Evolutionary conservation across 352 stramenopile species (phyloP).

Genomic region (Phytophthora europaea): DNA sequence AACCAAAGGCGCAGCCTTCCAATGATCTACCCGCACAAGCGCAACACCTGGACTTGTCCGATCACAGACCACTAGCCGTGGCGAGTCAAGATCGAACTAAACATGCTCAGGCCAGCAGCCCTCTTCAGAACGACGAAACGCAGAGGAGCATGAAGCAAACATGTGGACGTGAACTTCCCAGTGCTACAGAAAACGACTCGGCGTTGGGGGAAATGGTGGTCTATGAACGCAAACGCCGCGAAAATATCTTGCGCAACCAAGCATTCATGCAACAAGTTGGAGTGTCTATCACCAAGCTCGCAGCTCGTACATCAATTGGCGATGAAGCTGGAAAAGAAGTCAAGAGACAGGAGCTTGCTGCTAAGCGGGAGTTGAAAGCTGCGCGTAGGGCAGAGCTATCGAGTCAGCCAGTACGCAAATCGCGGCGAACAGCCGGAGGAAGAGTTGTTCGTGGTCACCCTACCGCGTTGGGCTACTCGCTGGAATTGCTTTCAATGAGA

Average conservation of each 20-base stretch:
- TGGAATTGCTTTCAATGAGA: conserved; percentile 11
- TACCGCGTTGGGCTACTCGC: conserved; percentile 2
- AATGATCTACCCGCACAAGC: background rate
- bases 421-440: conserved; percentile 42
- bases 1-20: background rate
- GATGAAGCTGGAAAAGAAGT: conserved; percentile 15
- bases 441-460: background rate
- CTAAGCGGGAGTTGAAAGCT: conserved; percentile 9
- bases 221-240: conserved; percentile 75
- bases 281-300: conserved; percentile 66
- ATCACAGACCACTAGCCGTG: background rate
- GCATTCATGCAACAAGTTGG: conserved; percentile 76
- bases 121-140: background rate
- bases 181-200: background rate
- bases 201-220: conserved; percentile 35
- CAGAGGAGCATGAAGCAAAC: background rate
- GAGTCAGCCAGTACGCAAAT: conserved; percentile 50
- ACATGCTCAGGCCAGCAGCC: background rate
- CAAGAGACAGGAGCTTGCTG: conserved; percentile 14
- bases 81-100: background rate
- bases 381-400: background rate
- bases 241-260: conserved; percentile 80
- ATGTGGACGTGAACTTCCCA: background rate
- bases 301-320: conserved; percentile 47
- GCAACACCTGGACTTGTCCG: background rate